Base-by-base conservation (phyloP, 208 protist species). In the Naegleria fowleri region DNA sequence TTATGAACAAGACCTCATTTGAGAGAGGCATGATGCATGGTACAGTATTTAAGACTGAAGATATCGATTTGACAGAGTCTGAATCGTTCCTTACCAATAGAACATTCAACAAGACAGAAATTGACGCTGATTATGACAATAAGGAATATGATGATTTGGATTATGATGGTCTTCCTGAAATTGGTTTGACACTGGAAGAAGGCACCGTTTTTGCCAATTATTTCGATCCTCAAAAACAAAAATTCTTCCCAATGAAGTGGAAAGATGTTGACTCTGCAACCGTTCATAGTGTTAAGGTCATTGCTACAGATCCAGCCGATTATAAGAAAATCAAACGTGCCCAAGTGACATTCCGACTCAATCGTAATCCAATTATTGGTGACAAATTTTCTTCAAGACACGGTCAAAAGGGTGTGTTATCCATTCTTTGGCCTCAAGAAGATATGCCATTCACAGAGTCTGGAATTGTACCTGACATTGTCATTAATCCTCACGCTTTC, bases 401-500 rank as follows among this genome's bases (percentile, higher is more conserved):
- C 95, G 99, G 99, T 29, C 99, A 99, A 94, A 99, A 99, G 95
- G 99, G 99, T 92, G 98, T 98, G 83, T 93, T 99, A 83, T 97
- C 97, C 67, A 93, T 98, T n/a, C 94, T 99, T 86, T 98, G 98
- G 94, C 96, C 95, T 52, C 22, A 90, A 83, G 91, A 91, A 43
- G 93, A 97, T 90, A 96, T 97, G 95, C 96, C 96, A 52, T 97
- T 97, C 85, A 93, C 95, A 51, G 95, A 97, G 41, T 94, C 91
- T 91, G 99, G 99, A 91, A 97, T 99, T 90, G 97, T 94, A 6
- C 99, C 99, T 9, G 99, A 99, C 94, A 95, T 99, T 86, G 98
- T 99, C 93, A 99, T 99, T 94, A 99, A 99, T 95, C 99, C 99
- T 43, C 99, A 99, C 94, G 99, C 99, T 92, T 99, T 99, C 95